Evolutionary conservation across 805 yeast genomes (phyloP), one percentile per base, ranked within the genome.

Genomic region (Kregervanrija fluxuum): DNA sequence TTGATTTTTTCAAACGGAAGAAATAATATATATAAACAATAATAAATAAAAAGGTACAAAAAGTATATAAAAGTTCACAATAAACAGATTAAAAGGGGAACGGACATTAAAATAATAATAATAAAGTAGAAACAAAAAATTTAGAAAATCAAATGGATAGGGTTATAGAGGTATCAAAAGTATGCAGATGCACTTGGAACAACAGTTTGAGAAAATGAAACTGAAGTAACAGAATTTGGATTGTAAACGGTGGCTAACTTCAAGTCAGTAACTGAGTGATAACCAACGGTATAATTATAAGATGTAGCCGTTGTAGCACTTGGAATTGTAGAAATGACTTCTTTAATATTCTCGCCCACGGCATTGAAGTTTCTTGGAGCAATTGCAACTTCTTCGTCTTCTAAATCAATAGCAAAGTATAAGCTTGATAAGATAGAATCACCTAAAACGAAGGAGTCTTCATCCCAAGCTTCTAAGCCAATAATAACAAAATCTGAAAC

Each of bases 381-480:
- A 37, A 60, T 61, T 1, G 70, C 70, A 16, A 76, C 55, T 37
- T 65, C 64, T 22, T 62, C 52, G 35, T 66, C 64, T 15, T 77
- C 79, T 41, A 78, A 54, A 57, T 79, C 82, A 45, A 68, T 79
- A 34, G 77, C 79, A 12, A 72, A 66, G 50, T 78, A 79, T 1
- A 75, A 74, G 28, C 70, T 59, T 48, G 74, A 66, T 44, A 80
- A 54, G 58, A 80, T 73, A 5, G 71, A 63, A 56, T 77, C 82
- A 42, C 85, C 85, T 11, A 77, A 56, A 14, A 71, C 64, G 45
- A 67, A 61, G 3, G 63, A 48, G 33, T 65, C 66, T 45, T 61
- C 65, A 35, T 64, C 64, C 11, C 48, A 51, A n/a, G 55, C 51
- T 17, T 64, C 48, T 10, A 73, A 43, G 4, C 70, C 75, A 17